Base-by-base conservation (phyloP, 2,329 filamentous ascomycete species). In the Thelonectria blattea region DNA sequence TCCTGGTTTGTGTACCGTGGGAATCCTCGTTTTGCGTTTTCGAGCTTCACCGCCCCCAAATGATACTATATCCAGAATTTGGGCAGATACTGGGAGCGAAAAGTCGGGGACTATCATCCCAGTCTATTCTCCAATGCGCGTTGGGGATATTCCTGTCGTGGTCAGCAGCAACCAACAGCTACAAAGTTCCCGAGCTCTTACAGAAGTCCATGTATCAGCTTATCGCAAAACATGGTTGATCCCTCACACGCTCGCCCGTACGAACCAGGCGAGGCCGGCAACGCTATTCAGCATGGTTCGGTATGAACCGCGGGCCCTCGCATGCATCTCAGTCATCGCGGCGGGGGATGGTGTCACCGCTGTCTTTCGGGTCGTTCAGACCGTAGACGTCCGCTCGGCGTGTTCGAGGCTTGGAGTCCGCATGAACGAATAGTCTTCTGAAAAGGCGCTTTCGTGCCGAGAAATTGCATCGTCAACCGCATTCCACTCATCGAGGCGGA, bases 231-330 rank as follows among this genome's bases (percentile, higher is more conserved):
- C 48, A 41, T 24, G 32, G 32, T 52, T 60, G 52, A 22, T 49
- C n/a, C 47, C 20, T 52, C 39, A 30, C 45, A 50, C 45, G 45
- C 34, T 7, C 18, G 42, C 22, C 17, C 17, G 37, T 15, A 22
- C 54, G 24, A 27, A 14, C 45, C 20, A 56, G 47, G 47, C 52
- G 55, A 68, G 56, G 60, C 61, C 56, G 39, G 41, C 52, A 51
- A 18, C 49, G 60, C 39, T 51, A 54, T 42, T 58, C 60, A 52
- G 55, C 50, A 64, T 47, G 27, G 61, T 53, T 49, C 56, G 50
- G 61, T 62, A 62, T 60, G 65, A 69, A 65, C 58, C 60, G 48
- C 63, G 67, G 60, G 48, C 58, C 56, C 58, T 54, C 61, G 61
- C 62, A 62, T 62, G 57, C 55, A 58, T 65, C 65, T 66, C 65